Base-by-base conservation (phyloP, 2,329 filamentous ascomycete species). In the Arthrobotrys pseudoclavata region DNA sequence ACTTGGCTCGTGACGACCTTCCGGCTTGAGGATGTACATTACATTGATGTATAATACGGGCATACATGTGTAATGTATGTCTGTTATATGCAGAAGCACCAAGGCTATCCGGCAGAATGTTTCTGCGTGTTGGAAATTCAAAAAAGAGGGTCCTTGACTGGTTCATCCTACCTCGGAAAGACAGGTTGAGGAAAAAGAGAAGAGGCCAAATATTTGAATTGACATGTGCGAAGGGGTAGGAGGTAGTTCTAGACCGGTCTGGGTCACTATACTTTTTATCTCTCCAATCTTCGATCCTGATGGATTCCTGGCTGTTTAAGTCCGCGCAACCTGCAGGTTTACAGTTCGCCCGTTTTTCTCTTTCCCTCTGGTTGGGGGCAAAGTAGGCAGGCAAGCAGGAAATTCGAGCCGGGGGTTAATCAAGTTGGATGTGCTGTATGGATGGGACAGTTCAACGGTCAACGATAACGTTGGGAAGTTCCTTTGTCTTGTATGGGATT, bases 191-290 rank as follows among this genome's bases (percentile, higher is more conserved):
- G 9, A 15, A 15, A n/a, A 24, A 13, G 15, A 40, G 31, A 57
- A 60, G 34, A 60, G n/a, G 55, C 55, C 55, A 60, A 60, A 60
- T 60, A 60, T 42, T 42, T n/a, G 34, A 57, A 26, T 60, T 60
- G 55, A 60, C 55, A 60, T 60, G 55, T 60, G 55, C 55, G 12
- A 60, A 42, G 12, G 10, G 12, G 2, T 13, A 15, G 12, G 40
- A 34, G 7, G 55, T 42, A 42, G 31, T 42, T 60, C 55, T 60
- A 15, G 52, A 37, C 29, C 40, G 15, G 52, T 57, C 29, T 15
- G 2, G 26, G 52, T 57, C 52, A 57, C 52, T 57, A 29, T 60
- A 60, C 55, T 60, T 60, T 9, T 42, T 26, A n/a, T n/a, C n/a
- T n/a, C n/a, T 40, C 3, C 3, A 4, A 10, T 24, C 29, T 29